Base-by-base conservation (phyloP, 495 filamentous ascomycete species). In the Jackrogersella minutella region DNA sequence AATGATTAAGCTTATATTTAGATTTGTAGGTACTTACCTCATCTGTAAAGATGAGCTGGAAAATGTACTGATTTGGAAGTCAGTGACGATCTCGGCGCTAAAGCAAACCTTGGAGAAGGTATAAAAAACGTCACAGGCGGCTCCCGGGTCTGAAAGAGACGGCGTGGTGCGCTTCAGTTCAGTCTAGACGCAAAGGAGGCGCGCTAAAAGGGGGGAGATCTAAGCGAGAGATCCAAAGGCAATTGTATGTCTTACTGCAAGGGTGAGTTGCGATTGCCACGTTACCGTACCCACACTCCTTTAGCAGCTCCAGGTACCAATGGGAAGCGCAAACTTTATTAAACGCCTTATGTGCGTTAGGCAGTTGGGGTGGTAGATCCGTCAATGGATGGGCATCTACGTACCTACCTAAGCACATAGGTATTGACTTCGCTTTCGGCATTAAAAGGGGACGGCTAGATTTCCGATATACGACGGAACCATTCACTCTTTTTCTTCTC, bases 41-140 rank as follows among this genome's bases (percentile, higher is more conserved):
- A 39, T 24, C 19, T 36, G 40, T 31, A 37, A 60, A 40, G 14
- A n/a, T 17, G 33, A 39, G 30, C 22, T 17, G 14, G 8, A 6
- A 10, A 41, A 0, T 22, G 19, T 16, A 43, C 50, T 49, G 33
- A 44, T 22, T 56, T 33, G 11, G 58, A 47, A 50, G 28, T 46
- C 19, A 19, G 19, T 17, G 49, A 59, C 47, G 54, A 58, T 65
- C 46, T 21, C 14, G 63, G 56, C 66, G 56, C 57, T 46, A 65
- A 62, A 17, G 22, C 50, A n/a, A 60, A 2, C n/a, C n/a, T n/a
- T n/a, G n/a, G n/a, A n/a, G n/a, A n/a, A n/a, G n/a, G 53, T 44
- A 30, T 19, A 33, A 16, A 24, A 53, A 68, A 68, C 65, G 55
- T 64, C 66, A 69, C 66, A 64, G 34, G 66, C 59, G 66, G 66